Base-by-base conservation (phyloP, 306 rosid species). In the Fragaria vesca region DNA sequence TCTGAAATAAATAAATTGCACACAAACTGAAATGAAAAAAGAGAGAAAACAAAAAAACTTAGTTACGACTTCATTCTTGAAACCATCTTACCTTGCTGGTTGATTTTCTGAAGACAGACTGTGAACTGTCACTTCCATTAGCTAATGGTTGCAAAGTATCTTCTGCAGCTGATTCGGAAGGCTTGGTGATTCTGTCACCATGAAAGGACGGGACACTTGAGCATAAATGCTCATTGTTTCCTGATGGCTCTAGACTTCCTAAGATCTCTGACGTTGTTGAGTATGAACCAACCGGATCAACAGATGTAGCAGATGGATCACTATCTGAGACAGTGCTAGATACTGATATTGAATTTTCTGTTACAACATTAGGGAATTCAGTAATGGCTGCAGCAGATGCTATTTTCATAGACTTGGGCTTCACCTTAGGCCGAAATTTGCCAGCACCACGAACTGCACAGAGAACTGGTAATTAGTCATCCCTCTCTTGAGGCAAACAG, bases 371-470 rank as follows among this genome's bases (percentile, higher is more conserved):
- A n/a, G 77, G 68, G 60, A 83, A 78, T 71, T 79, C 74, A 68
- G 87, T 78, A 54, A 84, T 75, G 50, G 48, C 60, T 58, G 69
- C 58, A 8, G 48, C 57, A 13, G 74, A 42, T 69, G 77, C 79
- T 66, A 75, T 80, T 75, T 50, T 79, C 55, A 83, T 85, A 63
- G 89, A 86, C 28, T 80, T 87, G 36, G 89, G 88, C 84, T 89
- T 91, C 13, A 80, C 71, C 89, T 85, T 89, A 71, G 96, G 87
- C 76, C 78, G 86, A 83, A 90, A 88, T 86, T 80, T 84, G n/a
- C 69, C 72, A 60, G 68, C 58, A 67, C 48, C 68, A 70, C 62
- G 82, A 78, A 82, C 89, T 89, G 80, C 78, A 74, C 80, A 71
- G 73, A 45, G 57, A 67, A 47, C 54, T 68, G 0, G 61, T 65